A percentile compares a stretch with the other conserved stretches of the same genome.
Conservation (phyloP, 73 alveolate genomes). For the Tetrahymena borealis region DNA sequence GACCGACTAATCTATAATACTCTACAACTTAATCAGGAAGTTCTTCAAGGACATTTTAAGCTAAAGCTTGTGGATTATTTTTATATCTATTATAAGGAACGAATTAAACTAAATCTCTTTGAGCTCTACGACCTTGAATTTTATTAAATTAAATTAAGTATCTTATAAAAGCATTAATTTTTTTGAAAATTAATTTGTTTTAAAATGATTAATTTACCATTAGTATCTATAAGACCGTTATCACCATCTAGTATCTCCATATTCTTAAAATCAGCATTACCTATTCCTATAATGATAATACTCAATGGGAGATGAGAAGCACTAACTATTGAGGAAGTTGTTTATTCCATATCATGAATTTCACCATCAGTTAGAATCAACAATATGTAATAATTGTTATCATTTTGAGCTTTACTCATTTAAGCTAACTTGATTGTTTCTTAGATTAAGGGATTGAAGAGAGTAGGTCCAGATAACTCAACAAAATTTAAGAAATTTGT, state of each 20-base stretch:
- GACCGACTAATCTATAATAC: background rate
- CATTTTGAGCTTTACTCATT: conserved; percentile 30
- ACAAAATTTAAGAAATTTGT: conserved; percentile 48
- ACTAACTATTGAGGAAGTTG: conserved; percentile 51
- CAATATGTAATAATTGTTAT: conserved; percentile 64
- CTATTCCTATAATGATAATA: conserved; percentile 81
- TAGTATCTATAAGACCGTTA: conserved; percentile 40
- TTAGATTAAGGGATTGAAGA: conserved; percentile 53
- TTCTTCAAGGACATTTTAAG: conserved; percentile 75
- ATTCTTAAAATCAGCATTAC: conserved; percentile 64
- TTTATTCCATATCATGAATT: conserved; percentile 80
- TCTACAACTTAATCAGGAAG: conserved; percentile 67
- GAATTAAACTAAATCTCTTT: conserved; percentile 82
- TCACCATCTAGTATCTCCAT: conserved; percentile 89
- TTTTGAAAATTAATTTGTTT: conserved; percentile 1
- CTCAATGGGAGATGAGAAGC: conserved; percentile 76
- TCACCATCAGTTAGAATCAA: conserved; percentile 94
- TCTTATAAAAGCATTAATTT: background rate
- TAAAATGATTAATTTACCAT: conserved; percentile 21
- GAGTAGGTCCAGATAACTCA: conserved; percentile 70
- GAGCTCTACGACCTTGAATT: conserved; percentile 53
- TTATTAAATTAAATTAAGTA: conserved; percentile 41
- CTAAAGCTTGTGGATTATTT: conserved; percentile 59
- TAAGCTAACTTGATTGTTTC: conserved; percentile 53
- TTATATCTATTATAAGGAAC: conserved; percentile 68